These are phyloP conservation scores for Nicotiana benthamiana DNA, from an alignment of 257 asterid genomes.

Conservation along the genomic window DNA sequence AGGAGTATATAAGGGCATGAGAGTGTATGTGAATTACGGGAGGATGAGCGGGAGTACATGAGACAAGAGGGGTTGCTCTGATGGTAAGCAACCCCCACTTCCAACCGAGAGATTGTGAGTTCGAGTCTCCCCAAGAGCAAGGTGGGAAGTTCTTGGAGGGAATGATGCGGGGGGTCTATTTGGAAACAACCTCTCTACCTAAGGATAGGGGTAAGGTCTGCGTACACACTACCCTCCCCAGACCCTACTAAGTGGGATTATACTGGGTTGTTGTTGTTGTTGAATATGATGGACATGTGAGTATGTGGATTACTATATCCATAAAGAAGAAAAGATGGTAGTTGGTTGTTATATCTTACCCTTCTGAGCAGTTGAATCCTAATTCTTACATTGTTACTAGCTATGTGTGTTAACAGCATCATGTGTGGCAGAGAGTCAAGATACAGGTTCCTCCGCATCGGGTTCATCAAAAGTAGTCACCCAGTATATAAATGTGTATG, in stretches of 20 bases:
- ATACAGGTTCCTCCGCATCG: constrained; percentile 60
- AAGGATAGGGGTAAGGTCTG: too few relatives aligned
- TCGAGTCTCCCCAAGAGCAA: too few relatives aligned
- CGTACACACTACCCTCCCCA: too few relatives aligned
- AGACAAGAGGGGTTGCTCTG: too few relatives aligned
- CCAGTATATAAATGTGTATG: constrained; percentile 68
- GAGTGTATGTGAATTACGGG: not conserved
- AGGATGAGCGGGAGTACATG: not conserved
- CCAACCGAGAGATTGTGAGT: too few relatives aligned
- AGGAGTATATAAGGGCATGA: not conserved
- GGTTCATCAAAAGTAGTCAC: constrained; percentile 58
- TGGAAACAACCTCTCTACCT: too few relatives aligned
- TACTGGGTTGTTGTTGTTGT: too few relatives aligned
- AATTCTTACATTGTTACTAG: not conserved
- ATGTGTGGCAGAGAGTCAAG: constrained; percentile 70
- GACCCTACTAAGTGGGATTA: too few relatives aligned
- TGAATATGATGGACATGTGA: not conserved
- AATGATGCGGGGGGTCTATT: too few relatives aligned
- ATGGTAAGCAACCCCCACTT: too few relatives aligned
- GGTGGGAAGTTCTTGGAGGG: too few relatives aligned
- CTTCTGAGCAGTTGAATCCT: not conserved
- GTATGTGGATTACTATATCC: not conserved
- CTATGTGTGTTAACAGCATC: constrained; percentile 41
- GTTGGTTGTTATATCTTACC: not conserved
- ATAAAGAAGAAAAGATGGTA: not conserved